phyloP scores from a whole-genome alignment of 768 basidiomycete species.

The Xerocomus brunneocitrinus region DNA sequence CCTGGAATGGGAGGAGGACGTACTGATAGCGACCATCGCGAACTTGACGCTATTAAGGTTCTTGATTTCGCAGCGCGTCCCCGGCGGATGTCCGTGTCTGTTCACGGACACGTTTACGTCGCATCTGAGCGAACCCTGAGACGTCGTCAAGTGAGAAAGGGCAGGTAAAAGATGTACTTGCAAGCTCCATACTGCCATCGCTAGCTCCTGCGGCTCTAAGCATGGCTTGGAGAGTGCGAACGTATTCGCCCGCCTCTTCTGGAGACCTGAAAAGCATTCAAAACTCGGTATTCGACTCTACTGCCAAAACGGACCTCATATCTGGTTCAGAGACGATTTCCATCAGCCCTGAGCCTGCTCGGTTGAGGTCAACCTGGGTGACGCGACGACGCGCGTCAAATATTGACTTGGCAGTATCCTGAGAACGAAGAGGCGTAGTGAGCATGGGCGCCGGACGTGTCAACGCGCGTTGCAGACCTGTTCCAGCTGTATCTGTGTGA shows the following conservation, averaged over 20 bases:
- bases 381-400: constrained; percentile 46
- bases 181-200: constrained; percentile 97
- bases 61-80: constrained; percentile 94
- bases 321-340: constrained; percentile 97
- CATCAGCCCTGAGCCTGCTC: constrained; percentile 86
- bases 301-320: constrained; percentile 46
- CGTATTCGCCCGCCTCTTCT: constrained; percentile 87
- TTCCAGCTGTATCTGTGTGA: constrained; percentile 93
- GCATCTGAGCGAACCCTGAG: constrained; percentile 86
- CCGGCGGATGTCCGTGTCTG: constrained; percentile 51
- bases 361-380: constrained; percentile 79
- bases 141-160: constrained; percentile 1
- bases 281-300: not conserved
- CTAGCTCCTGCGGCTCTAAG: constrained; percentile 82
- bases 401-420: constrained; percentile 92
- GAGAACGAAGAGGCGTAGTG: not conserved
- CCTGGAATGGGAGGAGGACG: constrained; percentile 16
- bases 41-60: constrained; percentile 91
- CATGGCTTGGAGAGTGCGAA: constrained; percentile 74
- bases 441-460: not conserved
- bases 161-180: constrained; percentile 27
- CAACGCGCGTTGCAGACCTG: constrained; percentile 51
- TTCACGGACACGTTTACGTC: constrained; percentile 96
- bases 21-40: constrained; percentile 82
- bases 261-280: constrained; percentile 47